Conservation (phyloP, 805 yeast species). For the Wickerhamiella nectarea region DNA sequence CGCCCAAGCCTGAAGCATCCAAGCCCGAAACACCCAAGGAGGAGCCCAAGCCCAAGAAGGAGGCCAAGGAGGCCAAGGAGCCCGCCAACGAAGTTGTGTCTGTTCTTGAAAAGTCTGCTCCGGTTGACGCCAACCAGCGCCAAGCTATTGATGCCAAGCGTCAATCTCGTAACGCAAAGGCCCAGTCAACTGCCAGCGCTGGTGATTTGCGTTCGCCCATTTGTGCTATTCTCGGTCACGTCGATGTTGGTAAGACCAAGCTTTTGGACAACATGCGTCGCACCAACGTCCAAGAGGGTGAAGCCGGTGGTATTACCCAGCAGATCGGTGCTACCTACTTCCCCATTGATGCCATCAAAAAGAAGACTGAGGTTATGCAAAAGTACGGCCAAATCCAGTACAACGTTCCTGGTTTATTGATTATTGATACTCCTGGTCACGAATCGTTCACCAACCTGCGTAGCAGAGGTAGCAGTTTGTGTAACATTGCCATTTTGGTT, state of each 20-base stretch:
- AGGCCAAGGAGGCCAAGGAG: slow-evolving; percentile 11
- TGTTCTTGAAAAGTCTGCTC: slow-evolving; percentile 15
- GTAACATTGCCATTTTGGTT: slow-evolving; percentile 97
- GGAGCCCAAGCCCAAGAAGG: slow-evolving; percentile 19
- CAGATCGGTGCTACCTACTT: slow-evolving; percentile 99
- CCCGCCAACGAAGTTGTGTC: neutral
- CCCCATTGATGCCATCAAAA: slow-evolving; percentile 88
- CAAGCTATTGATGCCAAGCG: slow-evolving; percentile 31
- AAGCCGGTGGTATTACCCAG: slow-evolving; percentile 99
- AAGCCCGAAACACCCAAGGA: slow-evolving; percentile 20
- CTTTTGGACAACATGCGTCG: slow-evolving; percentile 93
- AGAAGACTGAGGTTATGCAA: slow-evolving; percentile 85
- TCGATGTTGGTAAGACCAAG: slow-evolving; percentile 98
- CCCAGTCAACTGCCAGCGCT: slow-evolving; percentile 27
- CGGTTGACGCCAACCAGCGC: slow-evolving; percentile 26
- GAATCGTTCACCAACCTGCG: slow-evolving; percentile 96
- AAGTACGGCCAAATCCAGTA: slow-evolving; percentile 63
- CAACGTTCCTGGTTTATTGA: slow-evolving; percentile 92
- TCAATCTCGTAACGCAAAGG: slow-evolving; percentile 27
- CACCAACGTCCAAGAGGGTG: slow-evolving; percentile 99
- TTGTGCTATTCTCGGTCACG: slow-evolving; percentile 98
- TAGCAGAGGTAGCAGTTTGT: slow-evolving; percentile 95
- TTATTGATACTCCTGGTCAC: slow-evolving; percentile 99
- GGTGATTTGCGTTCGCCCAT: slow-evolving; percentile 89
- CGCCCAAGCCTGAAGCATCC: slow-evolving; percentile 10